These are phyloP conservation scores for Anisodus acutangulus DNA, from an alignment of 257 asterid genomes.

Conservation along the genomic window DNA sequence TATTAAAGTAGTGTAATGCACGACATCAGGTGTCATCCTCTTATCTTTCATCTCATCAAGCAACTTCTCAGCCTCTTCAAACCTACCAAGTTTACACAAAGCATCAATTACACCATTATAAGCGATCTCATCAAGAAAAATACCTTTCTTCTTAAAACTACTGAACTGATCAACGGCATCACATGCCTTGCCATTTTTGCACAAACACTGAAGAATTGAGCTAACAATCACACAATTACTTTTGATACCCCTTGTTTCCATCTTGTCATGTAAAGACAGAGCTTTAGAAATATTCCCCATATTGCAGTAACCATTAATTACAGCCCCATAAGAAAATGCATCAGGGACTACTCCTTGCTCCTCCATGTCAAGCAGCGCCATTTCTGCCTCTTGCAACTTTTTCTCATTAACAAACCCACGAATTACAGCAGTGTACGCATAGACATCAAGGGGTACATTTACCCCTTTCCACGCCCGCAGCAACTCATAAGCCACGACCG, in stretches of 20 bases:
- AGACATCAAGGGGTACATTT: no score
- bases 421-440: no score
- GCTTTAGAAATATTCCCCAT: slow-evolving; percentile 60
- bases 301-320: slow-evolving; percentile 69
- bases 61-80: slow-evolving; percentile 62
- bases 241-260: slow-evolving; percentile 62
- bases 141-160: slow-evolving; percentile 51
- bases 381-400: slow-evolving; percentile 58
- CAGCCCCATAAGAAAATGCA: slow-evolving; percentile 46
- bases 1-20: slow-evolving; percentile 82
- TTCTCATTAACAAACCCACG: slow-evolving; percentile 22
- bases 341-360: slow-evolving; percentile 54
- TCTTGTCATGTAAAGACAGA: slow-evolving; percentile 51
- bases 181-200: slow-evolving; percentile 55
- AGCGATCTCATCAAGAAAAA: slow-evolving; percentile 62
- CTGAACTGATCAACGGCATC: slow-evolving; percentile 58
- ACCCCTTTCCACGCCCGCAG: no score
- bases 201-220: slow-evolving; percentile 73
- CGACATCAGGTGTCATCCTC: slow-evolving; percentile 57
- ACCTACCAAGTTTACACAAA: slow-evolving; percentile 61
- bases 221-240: slow-evolving; percentile 62
- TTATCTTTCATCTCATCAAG: slow-evolving; percentile 72
- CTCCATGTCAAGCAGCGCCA: slow-evolving; percentile 59
- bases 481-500: no score
- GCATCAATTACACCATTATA: slow-evolving; percentile 73